Conservation (phyloP, 2,329 filamentous ascomycete genomes). For the Albifimbria verrucaria region DNA sequence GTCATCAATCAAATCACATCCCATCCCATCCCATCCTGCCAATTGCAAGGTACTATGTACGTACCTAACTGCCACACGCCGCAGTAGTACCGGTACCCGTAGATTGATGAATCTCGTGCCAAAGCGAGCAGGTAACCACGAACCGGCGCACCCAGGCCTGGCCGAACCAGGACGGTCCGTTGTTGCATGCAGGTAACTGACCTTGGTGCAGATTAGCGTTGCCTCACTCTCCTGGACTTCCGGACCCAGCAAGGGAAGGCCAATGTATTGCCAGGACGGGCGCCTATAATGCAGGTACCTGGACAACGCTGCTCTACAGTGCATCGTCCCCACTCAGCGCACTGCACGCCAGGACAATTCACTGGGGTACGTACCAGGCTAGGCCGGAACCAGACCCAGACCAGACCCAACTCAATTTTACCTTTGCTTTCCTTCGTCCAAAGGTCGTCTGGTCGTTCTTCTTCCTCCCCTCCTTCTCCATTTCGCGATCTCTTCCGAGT, state of each 20-base stretch:
- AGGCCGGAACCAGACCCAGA: not conserved
- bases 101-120: no score
- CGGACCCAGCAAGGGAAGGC: not conserved
- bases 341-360: not conserved
- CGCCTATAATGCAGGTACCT: not conserved
- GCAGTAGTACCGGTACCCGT: no score
- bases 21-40: no score
- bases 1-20: no score
- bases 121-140: not conserved
- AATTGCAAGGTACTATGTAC: no score
- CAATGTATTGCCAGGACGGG: not conserved
- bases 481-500: not conserved
- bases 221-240: not conserved
- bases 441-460: not conserved
- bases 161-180: not conserved
- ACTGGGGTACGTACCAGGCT: not conserved
- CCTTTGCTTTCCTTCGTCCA: not conserved
- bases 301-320: not conserved
- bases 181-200: not conserved
- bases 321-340: not conserved
- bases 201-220: not conserved
- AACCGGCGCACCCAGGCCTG: not conserved
- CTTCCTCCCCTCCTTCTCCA: not conserved
- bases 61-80: no score
- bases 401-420: slow-evolving; percentile 4